Evolutionary conservation across 352 stramenopile species (phyloP).

Genomic region (Phytophthora podocarpi): DNA sequence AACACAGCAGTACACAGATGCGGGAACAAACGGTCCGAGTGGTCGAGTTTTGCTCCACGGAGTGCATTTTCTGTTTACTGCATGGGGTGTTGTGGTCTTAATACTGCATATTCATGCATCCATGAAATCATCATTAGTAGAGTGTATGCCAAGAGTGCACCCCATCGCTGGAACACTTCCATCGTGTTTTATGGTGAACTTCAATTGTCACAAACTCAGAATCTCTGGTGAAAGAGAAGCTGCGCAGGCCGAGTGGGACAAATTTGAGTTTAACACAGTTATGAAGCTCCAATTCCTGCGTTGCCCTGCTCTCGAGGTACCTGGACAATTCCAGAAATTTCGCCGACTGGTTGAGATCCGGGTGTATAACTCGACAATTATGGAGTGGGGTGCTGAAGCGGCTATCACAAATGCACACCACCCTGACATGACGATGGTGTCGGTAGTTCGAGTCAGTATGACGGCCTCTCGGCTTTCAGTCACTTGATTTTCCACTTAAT

Average conservation of each 20-base stretch:
- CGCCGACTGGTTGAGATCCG: background rate
- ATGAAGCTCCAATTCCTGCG: slow-evolving; percentile 4
- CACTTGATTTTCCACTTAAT: background rate
- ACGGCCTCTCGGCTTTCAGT: background rate
- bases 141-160: background rate
- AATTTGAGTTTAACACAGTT: slow-evolving; percentile 1
- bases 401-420: slow-evolving; percentile 2
- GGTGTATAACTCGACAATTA: slow-evolving; percentile 10
- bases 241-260: background rate
- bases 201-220: slow-evolving; percentile 1
- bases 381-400: background rate
- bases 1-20: no score
- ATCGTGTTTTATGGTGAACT: background rate
- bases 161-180: background rate
- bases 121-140: background rate
- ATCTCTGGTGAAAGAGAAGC: slow-evolving; percentile 6
- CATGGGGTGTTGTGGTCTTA: background rate
- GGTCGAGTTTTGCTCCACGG: background rate
- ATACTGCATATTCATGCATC: slow-evolving; percentile 6
- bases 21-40: no score
- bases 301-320: slow-evolving; percentile 6
- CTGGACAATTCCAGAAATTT: background rate
- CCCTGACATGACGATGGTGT: background rate
- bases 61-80: slow-evolving; percentile 6
- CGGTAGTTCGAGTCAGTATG: slow-evolving; percentile 1